These are phyloP conservation scores for Aspergillus puulaauensis DNA, from an alignment of 2,329 filamentous ascomycete species.

Conservation along the genomic window DNA sequence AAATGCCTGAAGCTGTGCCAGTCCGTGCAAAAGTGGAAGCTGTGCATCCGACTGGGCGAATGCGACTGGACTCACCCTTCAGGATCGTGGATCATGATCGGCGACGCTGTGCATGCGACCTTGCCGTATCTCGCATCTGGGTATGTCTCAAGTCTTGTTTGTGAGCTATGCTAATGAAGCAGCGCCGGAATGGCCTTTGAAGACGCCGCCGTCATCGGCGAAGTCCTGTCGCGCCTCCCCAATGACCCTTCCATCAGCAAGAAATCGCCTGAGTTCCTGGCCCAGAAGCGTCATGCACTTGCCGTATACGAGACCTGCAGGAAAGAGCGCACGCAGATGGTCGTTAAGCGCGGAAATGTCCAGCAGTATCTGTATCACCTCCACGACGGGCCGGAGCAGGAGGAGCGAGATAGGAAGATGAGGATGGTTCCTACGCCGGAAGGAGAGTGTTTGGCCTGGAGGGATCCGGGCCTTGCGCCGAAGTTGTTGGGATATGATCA, in stretches of 20 bases:
- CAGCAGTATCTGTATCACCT: conserved; percentile 65
- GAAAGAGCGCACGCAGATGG: conserved; percentile 57
- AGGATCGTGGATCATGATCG: conserved; percentile 59
- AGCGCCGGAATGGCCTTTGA: conserved; percentile 62
- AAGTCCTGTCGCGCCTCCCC: conserved; percentile 52
- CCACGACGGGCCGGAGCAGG: conserved; percentile 58
- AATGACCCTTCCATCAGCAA: conserved; percentile 34
- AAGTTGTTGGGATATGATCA: conserved; percentile 43
- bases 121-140: conserved; percentile 58
- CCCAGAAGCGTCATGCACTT: conserved; percentile 37
- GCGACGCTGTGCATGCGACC: conserved; percentile 65
- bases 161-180: conserved; percentile 4
- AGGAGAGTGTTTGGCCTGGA: conserved; percentile 46
- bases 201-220: conserved; percentile 58
- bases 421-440: conserved; percentile 36
- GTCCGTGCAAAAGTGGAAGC: conserved; percentile 61
- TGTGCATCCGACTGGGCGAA: conserved; percentile 50
- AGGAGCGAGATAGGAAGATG: conserved; percentile 52
- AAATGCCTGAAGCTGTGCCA: conserved; percentile 59
- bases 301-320: conserved; percentile 57
- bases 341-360: conserved; percentile 60
- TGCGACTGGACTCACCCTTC: conserved; percentile 12
- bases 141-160: neutral
- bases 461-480: conserved; percentile 41
- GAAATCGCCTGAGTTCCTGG: conserved; percentile 19